Percentiles rank a stretch among this genome's conserved stretches.
Conservation (phyloP, 192 early-diverging fungal genomes). For the Chytriomyces confervae region DNA sequence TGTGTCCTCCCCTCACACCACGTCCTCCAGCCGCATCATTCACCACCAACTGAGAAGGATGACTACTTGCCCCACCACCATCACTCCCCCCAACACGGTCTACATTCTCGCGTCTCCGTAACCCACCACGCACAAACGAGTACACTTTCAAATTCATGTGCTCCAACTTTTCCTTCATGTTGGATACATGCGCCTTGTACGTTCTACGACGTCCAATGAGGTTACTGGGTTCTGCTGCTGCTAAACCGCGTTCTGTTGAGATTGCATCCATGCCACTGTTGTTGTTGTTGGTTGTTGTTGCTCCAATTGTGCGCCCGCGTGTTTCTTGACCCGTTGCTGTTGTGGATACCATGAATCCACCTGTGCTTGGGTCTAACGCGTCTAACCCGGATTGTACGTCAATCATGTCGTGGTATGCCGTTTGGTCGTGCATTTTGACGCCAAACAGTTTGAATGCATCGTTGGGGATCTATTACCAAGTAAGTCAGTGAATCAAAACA, state of each 20-base stretch:
- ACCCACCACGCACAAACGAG: not conserved
- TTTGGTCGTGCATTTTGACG: not conserved
- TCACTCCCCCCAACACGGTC: not conserved
- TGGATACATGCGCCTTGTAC: not conserved
- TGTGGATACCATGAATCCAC: no score
- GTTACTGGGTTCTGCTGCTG: no score
- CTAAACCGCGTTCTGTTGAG: no score
- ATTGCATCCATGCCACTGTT: no score
- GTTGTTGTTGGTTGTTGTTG: no score
- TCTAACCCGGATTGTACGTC: not conserved
- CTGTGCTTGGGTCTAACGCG: no score
- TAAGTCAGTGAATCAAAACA: not conserved
- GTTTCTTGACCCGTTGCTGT: no score
- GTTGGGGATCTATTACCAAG: constrained; percentile 7
- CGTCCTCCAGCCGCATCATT: no score
- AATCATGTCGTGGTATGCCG: constrained; percentile 1
- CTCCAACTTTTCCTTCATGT: not conserved
- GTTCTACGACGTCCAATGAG: not conserved
- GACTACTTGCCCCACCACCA: not conserved
- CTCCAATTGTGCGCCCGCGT: no score
- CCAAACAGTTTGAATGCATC: constrained; percentile 12
- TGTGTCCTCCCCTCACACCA: no score
- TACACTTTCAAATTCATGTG: constrained; percentile 1
- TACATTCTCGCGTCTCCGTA: not conserved
- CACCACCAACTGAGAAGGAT: no score